These are phyloP conservation scores for Penicillium hesseltinei DNA, from an alignment of 2,329 filamentous ascomycete genomes.

Conservation along the genomic window DNA sequence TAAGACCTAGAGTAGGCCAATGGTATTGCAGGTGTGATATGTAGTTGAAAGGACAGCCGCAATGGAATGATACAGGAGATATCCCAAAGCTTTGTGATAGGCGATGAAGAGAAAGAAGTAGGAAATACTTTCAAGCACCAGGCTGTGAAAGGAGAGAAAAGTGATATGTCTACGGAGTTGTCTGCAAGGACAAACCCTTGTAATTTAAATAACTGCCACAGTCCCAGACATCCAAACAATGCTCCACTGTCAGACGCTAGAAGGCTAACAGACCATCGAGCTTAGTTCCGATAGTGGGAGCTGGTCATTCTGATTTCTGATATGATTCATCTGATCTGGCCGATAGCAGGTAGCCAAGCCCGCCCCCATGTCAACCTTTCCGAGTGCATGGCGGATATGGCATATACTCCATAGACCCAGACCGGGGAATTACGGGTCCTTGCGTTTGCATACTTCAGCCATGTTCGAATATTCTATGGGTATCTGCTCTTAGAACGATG, in stretches of 20 bases:
- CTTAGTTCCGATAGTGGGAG: conserved; percentile 25
- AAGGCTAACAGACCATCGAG: conserved; percentile 17
- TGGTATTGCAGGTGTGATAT: background rate
- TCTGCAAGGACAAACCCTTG: conserved; percentile 23
- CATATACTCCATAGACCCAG: conserved; percentile 8
- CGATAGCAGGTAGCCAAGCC: conserved; percentile 20
- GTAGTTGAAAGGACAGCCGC: background rate
- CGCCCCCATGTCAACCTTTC: conserved; percentile 15
- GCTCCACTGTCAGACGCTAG: conserved; percentile 27
- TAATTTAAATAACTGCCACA: conserved; percentile 24
- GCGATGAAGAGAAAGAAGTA: background rate
- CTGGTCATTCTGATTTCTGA: conserved; percentile 24
- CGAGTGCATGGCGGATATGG: conserved; percentile 5
- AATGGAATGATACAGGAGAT: background rate
- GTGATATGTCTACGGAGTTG: conserved; percentile 23
- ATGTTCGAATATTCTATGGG: background rate
- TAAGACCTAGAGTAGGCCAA: conserved; percentile 7
- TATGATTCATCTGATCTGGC: conserved; percentile 22
- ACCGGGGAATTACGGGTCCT: conserved; percentile 23
- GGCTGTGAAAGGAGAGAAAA: conserved; percentile 6
- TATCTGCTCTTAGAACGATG: background rate
- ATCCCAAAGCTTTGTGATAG: background rate
- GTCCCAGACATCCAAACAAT: conserved; percentile 6
- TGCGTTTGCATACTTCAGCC: background rate
- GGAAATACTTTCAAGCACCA: background rate